Conservation (phyloP, 2,329 filamentous ascomycete genomes). For the Neopestalotiopsis sp. region DNA sequence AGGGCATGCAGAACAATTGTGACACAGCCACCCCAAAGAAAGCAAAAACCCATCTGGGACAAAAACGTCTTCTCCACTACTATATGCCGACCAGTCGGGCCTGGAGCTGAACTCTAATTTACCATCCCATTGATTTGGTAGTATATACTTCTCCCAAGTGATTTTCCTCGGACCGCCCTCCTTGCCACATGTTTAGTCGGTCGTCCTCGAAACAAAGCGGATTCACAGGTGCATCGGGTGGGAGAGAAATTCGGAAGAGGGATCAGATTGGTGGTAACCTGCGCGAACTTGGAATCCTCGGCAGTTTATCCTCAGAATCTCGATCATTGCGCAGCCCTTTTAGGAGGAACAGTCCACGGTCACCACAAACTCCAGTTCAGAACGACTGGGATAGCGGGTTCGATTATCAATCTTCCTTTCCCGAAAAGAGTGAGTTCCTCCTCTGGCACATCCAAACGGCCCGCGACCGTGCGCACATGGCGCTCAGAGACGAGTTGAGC, state of each 20-base stretch:
- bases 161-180: conserved; percentile 17
- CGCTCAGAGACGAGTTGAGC: not conserved
- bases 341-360: conserved; percentile 18
- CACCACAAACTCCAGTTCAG: conserved; percentile 30
- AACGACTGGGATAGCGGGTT: conserved; percentile 31
- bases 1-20: conserved; percentile 16
- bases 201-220: conserved; percentile 45
- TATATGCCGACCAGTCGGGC: not conserved
- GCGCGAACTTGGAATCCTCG: conserved; percentile 45
- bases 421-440: conserved; percentile 45
- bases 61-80: not conserved
- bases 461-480: not conserved
- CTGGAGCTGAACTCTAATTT: conserved; percentile 3
- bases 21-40: conserved; percentile 13
- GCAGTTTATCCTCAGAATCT: conserved; percentile 47
- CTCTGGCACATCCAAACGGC: conserved; percentile 12
- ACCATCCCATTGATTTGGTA: not conserved
- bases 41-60: conserved; percentile 8
- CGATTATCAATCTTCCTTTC: conserved; percentile 38
- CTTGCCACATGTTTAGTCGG: conserved; percentile 49
- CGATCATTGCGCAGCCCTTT: conserved; percentile 32
- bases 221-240: conserved; percentile 27
- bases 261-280: conserved; percentile 40
- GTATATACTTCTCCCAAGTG: not conserved
- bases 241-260: conserved; percentile 42